phyloP scores from a whole-genome alignment of 768 basidiomycete species.

The Kwoniella sp. region DNA sequence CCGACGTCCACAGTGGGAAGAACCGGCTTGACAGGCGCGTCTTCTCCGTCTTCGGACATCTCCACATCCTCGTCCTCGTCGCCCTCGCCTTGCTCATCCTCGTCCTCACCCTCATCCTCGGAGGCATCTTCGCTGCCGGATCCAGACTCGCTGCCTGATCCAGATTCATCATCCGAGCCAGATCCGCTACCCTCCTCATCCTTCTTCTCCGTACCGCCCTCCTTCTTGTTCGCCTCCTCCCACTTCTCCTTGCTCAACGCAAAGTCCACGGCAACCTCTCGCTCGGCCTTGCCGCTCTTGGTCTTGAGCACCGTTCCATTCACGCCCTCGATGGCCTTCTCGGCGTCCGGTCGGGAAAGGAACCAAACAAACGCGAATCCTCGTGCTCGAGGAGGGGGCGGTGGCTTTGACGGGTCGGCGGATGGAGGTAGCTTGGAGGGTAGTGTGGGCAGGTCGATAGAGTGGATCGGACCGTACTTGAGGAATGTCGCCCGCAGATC shows the following conservation, averaged over 20 bases:
- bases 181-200: conserved; percentile 42
- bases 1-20: conserved; percentile 81
- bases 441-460: conserved; percentile 68
- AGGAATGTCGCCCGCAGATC: conserved; percentile 82
- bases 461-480: conserved; percentile 79
- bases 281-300: conserved; percentile 54
- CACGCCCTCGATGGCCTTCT: conserved; percentile 69
- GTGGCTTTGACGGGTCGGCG: conserved; percentile 48
- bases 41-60: conserved; percentile 52
- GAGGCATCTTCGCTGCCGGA: conserved; percentile 33
- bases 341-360: conserved; percentile 76
- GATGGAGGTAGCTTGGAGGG: conserved; percentile 44
- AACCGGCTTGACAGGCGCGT: conserved; percentile 51
- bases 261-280: conserved; percentile 91
- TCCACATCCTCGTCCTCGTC: conserved; percentile 34
- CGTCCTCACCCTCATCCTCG: conserved; percentile 40
- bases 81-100: conserved; percentile 55
- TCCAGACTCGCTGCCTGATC: conserved; percentile 30
- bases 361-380: conserved; percentile 97
- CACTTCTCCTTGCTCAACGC: conserved; percentile 90
- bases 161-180: conserved; percentile 34
- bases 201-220: conserved; percentile 36
- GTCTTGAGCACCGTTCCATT: conserved; percentile 63
- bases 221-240: conserved; percentile 70
- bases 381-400: conserved; percentile 53